These are phyloP conservation scores for Fusarium buxicola DNA, from an alignment of 2,329 filamentous ascomycete genomes.

Conservation along the genomic window DNA sequence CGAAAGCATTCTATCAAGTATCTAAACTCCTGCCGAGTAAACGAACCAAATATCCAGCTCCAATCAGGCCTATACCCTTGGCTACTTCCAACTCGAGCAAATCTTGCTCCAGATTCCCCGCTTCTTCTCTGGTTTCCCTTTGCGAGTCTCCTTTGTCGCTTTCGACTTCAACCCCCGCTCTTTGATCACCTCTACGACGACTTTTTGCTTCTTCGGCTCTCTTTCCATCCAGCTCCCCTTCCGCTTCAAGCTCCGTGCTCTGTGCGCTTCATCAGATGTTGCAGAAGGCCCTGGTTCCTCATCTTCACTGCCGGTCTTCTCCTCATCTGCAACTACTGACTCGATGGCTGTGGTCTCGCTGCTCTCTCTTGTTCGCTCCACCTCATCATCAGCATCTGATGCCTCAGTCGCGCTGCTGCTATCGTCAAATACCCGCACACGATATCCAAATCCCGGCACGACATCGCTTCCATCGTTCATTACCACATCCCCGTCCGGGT, in stretches of 20 bases:
- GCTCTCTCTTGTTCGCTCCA: constrained; percentile 1
- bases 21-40: background rate
- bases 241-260: constrained; percentile 23
- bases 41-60: background rate
- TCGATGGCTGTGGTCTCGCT: constrained; percentile 12
- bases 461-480: background rate
- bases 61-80: background rate
- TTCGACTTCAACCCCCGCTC: background rate
- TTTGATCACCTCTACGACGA: background rate
- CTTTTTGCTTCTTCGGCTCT: constrained; percentile 10
- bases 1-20: background rate
- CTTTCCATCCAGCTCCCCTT: constrained; percentile 11
- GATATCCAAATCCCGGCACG: background rate
- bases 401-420: constrained; percentile 11
- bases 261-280: background rate
- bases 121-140: background rate
- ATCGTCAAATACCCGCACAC: background rate
- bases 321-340: background rate
- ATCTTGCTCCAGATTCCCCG: background rate
- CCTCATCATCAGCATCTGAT: constrained; percentile 12
- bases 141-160: background rate
- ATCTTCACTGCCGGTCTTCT: background rate
- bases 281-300: background rate
- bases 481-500: background rate
- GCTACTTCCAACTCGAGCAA: background rate